Evolutionary conservation across 352 stramenopile genomes (phyloP).

Genomic region (Phytophthora cryptogea): DNA sequence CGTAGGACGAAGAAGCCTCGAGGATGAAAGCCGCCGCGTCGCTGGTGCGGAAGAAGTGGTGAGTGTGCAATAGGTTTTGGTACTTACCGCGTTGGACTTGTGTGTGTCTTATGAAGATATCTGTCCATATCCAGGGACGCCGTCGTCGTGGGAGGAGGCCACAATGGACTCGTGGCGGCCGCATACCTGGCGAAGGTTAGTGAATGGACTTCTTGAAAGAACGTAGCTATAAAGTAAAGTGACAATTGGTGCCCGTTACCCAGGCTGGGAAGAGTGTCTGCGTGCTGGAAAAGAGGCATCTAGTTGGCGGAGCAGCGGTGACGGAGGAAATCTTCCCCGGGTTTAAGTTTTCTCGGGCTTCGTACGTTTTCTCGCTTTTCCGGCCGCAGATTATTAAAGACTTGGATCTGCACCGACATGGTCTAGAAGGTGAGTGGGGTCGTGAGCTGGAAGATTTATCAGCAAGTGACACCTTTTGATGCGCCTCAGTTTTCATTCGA

Average conservation of each 20-base stretch:
- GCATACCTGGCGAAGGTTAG: slow-evolving; percentile 87
- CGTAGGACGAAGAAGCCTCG: slow-evolving; percentile 14
- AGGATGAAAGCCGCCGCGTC: slow-evolving; percentile 27
- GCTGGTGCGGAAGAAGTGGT: slow-evolving; percentile 52
- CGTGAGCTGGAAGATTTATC: not conserved
- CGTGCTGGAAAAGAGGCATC: slow-evolving; percentile 86
- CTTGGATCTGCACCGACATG: slow-evolving; percentile 78
- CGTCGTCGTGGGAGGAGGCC: slow-evolving; percentile 88
- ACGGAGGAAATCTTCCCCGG: slow-evolving; percentile 92
- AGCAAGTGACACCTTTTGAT: not conserved
- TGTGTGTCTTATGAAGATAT: not conserved
- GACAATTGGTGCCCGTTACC: not conserved
- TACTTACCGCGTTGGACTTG: not conserved
- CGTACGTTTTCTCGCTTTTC: slow-evolving; percentile 91
- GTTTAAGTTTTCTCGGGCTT: slow-evolving; percentile 91
- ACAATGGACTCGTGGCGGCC: slow-evolving; percentile 90
- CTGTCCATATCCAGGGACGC: slow-evolving; percentile 57
- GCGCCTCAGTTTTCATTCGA: slow-evolving; percentile 62
- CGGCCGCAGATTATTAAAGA: slow-evolving; percentile 90
- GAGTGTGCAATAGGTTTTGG: not conserved
- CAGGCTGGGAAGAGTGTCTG: slow-evolving; percentile 85
- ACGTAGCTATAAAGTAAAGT: not conserved
- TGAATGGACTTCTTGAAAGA: not conserved
- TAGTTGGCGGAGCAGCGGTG: slow-evolving; percentile 89
- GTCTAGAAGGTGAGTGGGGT: slow-evolving; percentile 57